Evolutionary conservation across 331 rosid species (phyloP).

Genomic region (Cydonia oblonga): DNA sequence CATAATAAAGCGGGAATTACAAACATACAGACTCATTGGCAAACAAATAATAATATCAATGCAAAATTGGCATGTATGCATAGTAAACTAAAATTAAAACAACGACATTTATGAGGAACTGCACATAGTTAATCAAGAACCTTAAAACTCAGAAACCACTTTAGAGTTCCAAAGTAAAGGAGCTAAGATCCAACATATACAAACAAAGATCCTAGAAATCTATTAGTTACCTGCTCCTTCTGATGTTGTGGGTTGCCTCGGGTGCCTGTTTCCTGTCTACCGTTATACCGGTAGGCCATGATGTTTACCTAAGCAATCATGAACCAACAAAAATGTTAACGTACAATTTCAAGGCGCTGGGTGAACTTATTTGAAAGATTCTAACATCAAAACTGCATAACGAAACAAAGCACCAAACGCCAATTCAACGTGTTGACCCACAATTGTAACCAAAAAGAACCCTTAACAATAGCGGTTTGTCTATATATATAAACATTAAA

Average conservation of each 20-base stretch:
- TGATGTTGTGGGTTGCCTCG: constrained; percentile 25
- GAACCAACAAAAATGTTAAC: not conserved
- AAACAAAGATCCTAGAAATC: too few relatives aligned
- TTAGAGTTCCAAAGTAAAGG: not conserved
- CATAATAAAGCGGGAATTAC: not conserved
- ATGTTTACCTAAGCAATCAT: constrained; percentile 9
- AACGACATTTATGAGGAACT: not conserved
- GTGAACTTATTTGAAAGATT: not conserved
- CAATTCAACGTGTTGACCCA: not conserved
- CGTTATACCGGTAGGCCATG: constrained; percentile 38
- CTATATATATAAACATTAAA: too few relatives aligned
- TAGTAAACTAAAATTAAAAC: not conserved
- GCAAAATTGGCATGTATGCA: not conserved
- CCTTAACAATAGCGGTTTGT: too few relatives aligned
- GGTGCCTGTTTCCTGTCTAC: constrained; percentile 31
- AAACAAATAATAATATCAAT: not conserved
- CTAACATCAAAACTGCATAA: not conserved
- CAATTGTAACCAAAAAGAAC: not conserved
- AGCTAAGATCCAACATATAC: not conserved
- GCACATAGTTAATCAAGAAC: not conserved
- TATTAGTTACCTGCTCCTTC: constrained; percentile 39
- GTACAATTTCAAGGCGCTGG: not conserved
- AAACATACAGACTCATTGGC: not conserved
- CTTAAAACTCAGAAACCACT: not conserved
- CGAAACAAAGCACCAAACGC: not conserved